Evolutionary conservation across 2,329 filamentous ascomycete species (phyloP), one percentile per base, ranked within the genome.

Genomic region (Trichoderma guizhouense): DNA sequence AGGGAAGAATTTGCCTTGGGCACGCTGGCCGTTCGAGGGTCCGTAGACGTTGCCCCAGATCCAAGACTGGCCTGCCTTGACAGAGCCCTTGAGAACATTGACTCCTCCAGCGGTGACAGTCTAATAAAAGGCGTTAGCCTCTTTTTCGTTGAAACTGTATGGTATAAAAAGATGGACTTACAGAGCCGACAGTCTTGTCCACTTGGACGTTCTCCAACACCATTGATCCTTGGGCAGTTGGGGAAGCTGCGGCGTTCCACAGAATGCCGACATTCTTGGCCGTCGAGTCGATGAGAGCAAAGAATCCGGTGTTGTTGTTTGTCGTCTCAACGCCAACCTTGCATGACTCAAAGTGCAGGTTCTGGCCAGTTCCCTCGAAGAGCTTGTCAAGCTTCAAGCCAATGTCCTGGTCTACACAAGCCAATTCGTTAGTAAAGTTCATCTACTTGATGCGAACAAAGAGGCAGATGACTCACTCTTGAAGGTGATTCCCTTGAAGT

Each of bases 81-180:
- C 74, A 15, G 74, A 73, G 14, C 73, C 74, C 24, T 66, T 71
- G 39, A 75, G 72, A 39, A 72, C 68, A 28, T 32, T 73, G 18
- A 71, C 69, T n/a, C 74, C 61, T 82, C 84, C 11, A 83, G 85
- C 5, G 81, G 77, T 7, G 77, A 66, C 76, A 60, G 72, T 76
- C 72, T 74, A 18, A 12, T 2, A 6, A 2, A 18, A 3, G 21
- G 15, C 24, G 5, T 68, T 51, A 69, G 66, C 21, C 12, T 58
- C 9, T n/a, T 15, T 4, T 15, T 43, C 5, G 1, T 28, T 57
- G 24, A 11, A 12, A 6, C 21, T 14, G 18, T 24, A 24, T 5
- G 8, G 6, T 15, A 18, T n/a, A 14, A 21, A 14, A 24, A 7
- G 18, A 8, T 75, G 7, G 73, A 43, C 61, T 74, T 14, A 75